These are phyloP conservation scores for Rhizopus sp. DNA, from an alignment of 371 early-diverging fungal genomes.

Conservation along the genomic window DNA sequence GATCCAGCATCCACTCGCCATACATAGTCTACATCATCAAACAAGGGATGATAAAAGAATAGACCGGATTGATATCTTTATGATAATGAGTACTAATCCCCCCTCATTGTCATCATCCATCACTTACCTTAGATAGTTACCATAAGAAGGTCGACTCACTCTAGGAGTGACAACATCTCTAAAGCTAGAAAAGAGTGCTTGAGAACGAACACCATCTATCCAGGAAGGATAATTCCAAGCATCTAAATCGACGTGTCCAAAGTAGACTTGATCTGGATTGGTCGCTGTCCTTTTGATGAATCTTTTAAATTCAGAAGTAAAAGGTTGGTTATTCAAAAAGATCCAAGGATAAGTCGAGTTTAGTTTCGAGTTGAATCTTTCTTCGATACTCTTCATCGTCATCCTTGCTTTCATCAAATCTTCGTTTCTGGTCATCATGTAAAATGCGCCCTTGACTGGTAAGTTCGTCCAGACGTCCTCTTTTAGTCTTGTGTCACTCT, in stretches of 20 bases:
- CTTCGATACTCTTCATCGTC: conserved; percentile 43
- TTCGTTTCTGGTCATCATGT: conserved; percentile 39
- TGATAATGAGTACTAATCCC: not conserved
- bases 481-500: conserved; percentile 11
- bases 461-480: conserved; percentile 21
- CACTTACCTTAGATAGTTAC: conserved; percentile 1
- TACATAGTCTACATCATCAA: conserved; percentile 82
- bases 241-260: conserved; percentile 46
- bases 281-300: conserved; percentile 31
- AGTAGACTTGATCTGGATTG: conserved; percentile 28
- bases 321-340: conserved; percentile 41
- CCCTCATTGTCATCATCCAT: not conserved
- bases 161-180: not conserved
- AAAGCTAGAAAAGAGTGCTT: not conserved
- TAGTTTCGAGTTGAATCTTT: conserved; percentile 44
- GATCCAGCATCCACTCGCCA: conserved; percentile 97
- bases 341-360: conserved; percentile 52
- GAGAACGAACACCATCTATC: conserved; percentile 40
- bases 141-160: not conserved
- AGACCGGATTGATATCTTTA: conserved; percentile 81
- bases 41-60: conserved; percentile 79
- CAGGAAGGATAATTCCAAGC: conserved; percentile 52
- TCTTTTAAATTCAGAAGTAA: conserved; percentile 36
- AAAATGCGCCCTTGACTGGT: conserved; percentile 32
- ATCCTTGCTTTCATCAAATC: conserved; percentile 35